Conservation (phyloP, 495 filamentous ascomycete species). For the Astrothelium macrocarpum region DNA sequence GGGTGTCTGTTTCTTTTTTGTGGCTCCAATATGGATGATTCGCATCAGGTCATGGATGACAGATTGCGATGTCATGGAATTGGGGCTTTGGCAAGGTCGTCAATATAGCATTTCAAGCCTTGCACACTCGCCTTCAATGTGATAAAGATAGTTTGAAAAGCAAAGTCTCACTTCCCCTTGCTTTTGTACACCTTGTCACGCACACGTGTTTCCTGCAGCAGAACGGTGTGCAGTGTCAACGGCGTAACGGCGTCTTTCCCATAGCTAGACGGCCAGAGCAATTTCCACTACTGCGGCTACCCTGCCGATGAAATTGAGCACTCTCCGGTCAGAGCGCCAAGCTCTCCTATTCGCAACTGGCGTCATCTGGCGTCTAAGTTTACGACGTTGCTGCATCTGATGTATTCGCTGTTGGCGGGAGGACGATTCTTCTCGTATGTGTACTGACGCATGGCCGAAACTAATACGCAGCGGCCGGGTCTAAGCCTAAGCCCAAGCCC, state of each 20-base stretch:
- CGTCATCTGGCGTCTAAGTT: constrained; percentile 3
- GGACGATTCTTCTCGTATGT: not conserved
- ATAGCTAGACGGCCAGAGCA: not conserved
- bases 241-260: constrained; percentile 3
- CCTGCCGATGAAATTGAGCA: not conserved
- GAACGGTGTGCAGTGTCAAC: constrained; percentile 4
- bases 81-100: not conserved
- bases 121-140: not conserved
- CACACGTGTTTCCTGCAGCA: constrained; percentile 4
- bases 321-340: not conserved
- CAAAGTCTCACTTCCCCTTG: not conserved
- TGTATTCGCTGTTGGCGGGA: not conserved
- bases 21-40: not conserved
- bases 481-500: not conserved
- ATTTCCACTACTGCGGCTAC: constrained; percentile 4
- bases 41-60: not conserved
- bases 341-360: constrained; percentile 1
- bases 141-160: not conserved
- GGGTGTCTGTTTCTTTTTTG: not conserved
- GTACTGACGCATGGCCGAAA: not conserved
- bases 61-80: not conserved
- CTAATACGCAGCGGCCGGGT: not conserved
- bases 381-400: not conserved
- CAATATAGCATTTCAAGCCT: not conserved
- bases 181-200: not conserved